These are phyloP conservation scores for Otatea glauca DNA, from an alignment of 176 grass and related monocot species.

Conservation along the genomic window DNA sequence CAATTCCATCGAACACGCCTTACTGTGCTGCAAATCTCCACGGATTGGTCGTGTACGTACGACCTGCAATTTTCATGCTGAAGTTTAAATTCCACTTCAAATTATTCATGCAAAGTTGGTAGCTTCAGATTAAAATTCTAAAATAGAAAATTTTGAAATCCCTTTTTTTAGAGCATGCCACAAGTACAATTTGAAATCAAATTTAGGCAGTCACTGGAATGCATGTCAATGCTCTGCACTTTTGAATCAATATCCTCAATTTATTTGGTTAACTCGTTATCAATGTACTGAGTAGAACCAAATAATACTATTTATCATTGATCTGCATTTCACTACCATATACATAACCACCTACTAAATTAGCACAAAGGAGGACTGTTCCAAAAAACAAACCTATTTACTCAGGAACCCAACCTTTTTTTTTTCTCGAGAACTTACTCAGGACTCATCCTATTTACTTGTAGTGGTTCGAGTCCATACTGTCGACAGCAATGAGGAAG, in stretches of 20 bases:
- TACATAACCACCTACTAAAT: background rate
- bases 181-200: background rate
- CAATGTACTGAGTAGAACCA: background rate
- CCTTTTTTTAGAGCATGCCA: background rate
- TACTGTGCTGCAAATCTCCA: constrained; percentile 69
- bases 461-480: constrained; percentile 88
- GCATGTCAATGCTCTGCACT: background rate
- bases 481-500: constrained; percentile 73
- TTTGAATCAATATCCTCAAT: background rate
- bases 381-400: background rate
- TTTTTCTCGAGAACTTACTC: background rate
- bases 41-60: constrained; percentile 82
- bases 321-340: background rate
- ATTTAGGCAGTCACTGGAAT: background rate
- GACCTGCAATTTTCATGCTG: constrained; percentile 34
- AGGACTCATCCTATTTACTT: background rate
- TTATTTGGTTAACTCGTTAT: background rate
- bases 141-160: background rate
- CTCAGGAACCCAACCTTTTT: background rate
- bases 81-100: constrained; percentile 5
- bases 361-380: background rate
- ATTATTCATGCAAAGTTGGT: constrained; percentile 1
- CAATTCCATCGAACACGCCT: constrained; percentile 79
- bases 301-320: background rate
- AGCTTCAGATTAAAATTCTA: background rate